These are phyloP conservation scores for Naganishia albida DNA, from an alignment of 1,284 basidiomycete genomes.

Conservation along the genomic window DNA sequence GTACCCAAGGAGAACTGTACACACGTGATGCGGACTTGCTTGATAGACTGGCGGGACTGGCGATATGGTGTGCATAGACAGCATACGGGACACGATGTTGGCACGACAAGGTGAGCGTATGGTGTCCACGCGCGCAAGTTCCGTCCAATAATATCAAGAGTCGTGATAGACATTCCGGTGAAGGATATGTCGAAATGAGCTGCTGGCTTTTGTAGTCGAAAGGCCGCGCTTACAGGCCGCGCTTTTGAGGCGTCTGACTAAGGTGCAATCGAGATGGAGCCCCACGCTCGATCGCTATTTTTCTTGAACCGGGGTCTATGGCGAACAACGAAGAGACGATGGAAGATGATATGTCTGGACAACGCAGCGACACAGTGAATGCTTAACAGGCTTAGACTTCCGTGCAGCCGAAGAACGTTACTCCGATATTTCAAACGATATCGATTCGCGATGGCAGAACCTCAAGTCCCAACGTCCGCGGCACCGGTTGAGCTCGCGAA, in stretches of 20 bases:
- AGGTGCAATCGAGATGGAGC: constrained; percentile 13
- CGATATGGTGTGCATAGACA: neutral
- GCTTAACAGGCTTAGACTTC: neutral
- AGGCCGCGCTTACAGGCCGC: neutral
- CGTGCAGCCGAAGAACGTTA: too few species aligned
- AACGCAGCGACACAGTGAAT: neutral
- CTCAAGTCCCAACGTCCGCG: neutral
- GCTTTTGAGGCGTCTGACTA: neutral
- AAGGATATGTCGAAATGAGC: neutral
- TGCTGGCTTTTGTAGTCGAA: neutral
- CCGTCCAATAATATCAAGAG: neutral
- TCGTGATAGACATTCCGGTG: neutral
- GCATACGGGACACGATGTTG: constrained; percentile 9
- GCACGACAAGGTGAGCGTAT: constrained; percentile 3
- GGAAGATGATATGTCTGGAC: neutral
- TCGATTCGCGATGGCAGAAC: constrained; percentile 7
- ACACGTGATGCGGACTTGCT: constrained; percentile 16
- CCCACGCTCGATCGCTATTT: constrained; percentile 28
- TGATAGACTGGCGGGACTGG: neutral
- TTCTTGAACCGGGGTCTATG: neutral
- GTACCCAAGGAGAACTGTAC: constrained; percentile 20
- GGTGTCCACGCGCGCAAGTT: neutral
- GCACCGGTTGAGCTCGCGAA: constrained; percentile 3
- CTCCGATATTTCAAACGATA: neutral
- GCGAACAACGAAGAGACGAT: neutral